Conservation (phyloP, 306 rosid species). For the Quercus alba region DNA sequence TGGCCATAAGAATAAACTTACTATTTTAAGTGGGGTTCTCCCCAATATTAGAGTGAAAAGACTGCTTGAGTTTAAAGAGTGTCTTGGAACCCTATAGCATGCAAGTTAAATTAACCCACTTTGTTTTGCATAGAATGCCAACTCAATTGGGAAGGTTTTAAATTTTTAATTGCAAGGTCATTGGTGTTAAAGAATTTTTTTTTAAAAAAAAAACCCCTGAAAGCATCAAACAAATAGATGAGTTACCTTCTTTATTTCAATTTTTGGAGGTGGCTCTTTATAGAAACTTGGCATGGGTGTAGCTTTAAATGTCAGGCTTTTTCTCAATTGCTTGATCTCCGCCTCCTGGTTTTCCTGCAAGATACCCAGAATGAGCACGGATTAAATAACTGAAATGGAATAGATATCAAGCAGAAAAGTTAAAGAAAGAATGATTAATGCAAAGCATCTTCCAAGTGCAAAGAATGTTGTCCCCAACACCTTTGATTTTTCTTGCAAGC, state of each 20-base stretch:
- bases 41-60: neutral
- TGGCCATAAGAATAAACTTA: neutral
- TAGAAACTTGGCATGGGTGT: slow-evolving; percentile 95
- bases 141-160: too few species aligned
- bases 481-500: slow-evolving; percentile 82
- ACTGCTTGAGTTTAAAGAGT: neutral
- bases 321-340: slow-evolving; percentile 87
- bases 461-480: slow-evolving; percentile 24
- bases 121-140: too few species aligned
- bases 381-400: neutral
- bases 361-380: neutral
- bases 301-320: slow-evolving; percentile 79
- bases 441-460: neutral
- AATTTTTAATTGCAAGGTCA: too few species aligned
- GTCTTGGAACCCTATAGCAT: neutral
- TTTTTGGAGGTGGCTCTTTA: slow-evolving; percentile 85
- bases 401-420: neutral
- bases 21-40: neutral
- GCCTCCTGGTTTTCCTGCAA: slow-evolving; percentile 78
- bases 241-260: slow-evolving; percentile 83
- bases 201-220: neutral
- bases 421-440: neutral
- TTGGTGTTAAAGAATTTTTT: neutral
- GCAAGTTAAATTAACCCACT: too few species aligned
- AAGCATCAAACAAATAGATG: neutral